Evolutionary conservation across 768 basidiomycete species (phyloP).

Genomic region (Amanita molliuscula): DNA sequence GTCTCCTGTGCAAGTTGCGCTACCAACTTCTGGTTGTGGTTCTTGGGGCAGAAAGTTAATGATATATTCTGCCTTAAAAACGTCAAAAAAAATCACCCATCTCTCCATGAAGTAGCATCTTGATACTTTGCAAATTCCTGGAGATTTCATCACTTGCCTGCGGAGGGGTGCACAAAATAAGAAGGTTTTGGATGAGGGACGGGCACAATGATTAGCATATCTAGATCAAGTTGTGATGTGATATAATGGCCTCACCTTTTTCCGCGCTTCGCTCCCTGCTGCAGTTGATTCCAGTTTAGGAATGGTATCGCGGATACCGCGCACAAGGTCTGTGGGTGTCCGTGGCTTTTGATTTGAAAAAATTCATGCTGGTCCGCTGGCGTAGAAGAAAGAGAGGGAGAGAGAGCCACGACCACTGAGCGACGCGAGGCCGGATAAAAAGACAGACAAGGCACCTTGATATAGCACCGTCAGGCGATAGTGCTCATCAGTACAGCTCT

Average conservation of each 20-base stretch:
- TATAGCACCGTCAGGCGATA: not conserved
- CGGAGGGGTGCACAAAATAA: not conserved
- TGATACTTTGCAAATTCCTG: slow-evolving; percentile 86
- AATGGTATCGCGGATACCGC: slow-evolving; percentile 70
- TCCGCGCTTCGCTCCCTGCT: slow-evolving; percentile 64
- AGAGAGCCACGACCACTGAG: not conserved
- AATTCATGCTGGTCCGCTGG: slow-evolving; percentile 54
- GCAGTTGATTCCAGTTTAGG: slow-evolving; percentile 64
- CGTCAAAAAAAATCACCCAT: slow-evolving; percentile 44
- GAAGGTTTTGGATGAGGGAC: slow-evolving; percentile 3
- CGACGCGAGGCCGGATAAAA: not conserved
- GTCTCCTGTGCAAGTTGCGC: slow-evolving; percentile 96
- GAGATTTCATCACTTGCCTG: slow-evolving; percentile 86
- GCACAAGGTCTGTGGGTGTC: slow-evolving; percentile 82
- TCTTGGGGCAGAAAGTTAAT: slow-evolving; percentile 30
- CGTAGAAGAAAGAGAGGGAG: not conserved
- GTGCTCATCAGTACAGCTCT: slow-evolving; percentile 1
- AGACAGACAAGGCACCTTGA: not conserved
- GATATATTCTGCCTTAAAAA: not conserved
- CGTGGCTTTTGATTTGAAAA: slow-evolving; percentile 90
- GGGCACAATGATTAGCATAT: slow-evolving; percentile 5
- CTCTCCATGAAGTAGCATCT: slow-evolving; percentile 79
- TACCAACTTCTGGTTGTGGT: slow-evolving; percentile 77
- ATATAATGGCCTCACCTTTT: slow-evolving; percentile 49
- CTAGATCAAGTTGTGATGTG: not conserved